Base-by-base conservation (phyloP, 345 rosid species). In the Aegle marmelos region DNA sequence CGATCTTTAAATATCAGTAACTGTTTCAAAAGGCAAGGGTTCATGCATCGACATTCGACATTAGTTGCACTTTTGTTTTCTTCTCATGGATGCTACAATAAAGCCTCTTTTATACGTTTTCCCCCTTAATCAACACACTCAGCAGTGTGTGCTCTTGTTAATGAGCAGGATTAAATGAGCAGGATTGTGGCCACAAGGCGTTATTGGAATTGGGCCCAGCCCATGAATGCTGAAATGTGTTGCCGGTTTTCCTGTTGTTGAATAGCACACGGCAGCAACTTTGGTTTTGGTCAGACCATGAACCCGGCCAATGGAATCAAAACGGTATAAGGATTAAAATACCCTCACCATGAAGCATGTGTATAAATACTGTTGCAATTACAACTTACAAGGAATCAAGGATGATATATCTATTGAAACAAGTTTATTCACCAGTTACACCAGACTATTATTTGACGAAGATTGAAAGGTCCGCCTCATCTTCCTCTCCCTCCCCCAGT, bases 251-350 rank as follows among this genome's bases (percentile, higher is more conserved):
- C 48, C 76, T 7, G 76, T 37, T 58, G 64, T 24, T 34, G 76
- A 14, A 7, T 72, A 41, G 16, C 16, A 10, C 16, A 41, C 50
- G 36, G 53, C 74, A 1, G 39, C 65, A 58, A 57, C n/a, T 72
- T 36, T 24, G 53, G 22, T 36, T 0, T n/a, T 17, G 7, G 50
- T 56, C 36, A 58, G 34, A 58, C 2, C 6, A 36, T 7, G 76
- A 58, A 1, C 76, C 54, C 31, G 54, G 76, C 76, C 54, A 58
- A 64, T 36, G 66, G 50, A 25, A 58, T 73, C 36, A 73, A 28
- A 33, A 72, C 7, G 25, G 39, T 58, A 36, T 33, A 34, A n/a
- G 22, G 22, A 33, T 13, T 22, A 72, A 2, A 56, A 13, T 57
- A 31, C 11, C 14, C 14, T 31, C 48, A 66, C 0, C 2, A 66